Conservation (phyloP, 106 monocot genomes). For the Allium sativum region DNA sequence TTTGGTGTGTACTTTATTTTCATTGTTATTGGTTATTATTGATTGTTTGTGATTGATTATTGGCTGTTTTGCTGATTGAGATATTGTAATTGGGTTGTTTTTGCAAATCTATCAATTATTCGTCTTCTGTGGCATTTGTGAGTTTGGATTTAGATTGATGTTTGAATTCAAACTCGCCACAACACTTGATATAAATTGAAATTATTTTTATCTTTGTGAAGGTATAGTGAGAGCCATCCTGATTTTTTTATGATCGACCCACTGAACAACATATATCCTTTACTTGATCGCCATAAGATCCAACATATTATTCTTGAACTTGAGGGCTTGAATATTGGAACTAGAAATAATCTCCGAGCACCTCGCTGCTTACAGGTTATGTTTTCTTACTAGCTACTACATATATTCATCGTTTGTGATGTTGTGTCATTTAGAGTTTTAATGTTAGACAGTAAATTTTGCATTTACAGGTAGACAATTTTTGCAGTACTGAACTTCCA, state of each 20-base stretch:
- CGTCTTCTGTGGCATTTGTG: too few species aligned
- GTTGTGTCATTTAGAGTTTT: neutral
- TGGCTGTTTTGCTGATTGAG: too few species aligned
- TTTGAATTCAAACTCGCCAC: too few species aligned
- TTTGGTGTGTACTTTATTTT: too few species aligned
- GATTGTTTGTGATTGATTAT: too few species aligned
- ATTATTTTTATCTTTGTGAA: slow-evolving; percentile 15
- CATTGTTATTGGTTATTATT: too few species aligned
- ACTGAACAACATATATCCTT: slow-evolving; percentile 59
- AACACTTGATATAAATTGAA: too few species aligned
- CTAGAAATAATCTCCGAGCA: slow-evolving; percentile 44
- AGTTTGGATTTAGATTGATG: too few species aligned
- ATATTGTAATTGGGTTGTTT: too few species aligned
- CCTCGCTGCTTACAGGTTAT: slow-evolving; percentile 63
- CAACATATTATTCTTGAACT: slow-evolving; percentile 72
- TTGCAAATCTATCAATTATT: too few species aligned
- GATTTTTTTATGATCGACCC: slow-evolving; percentile 69
- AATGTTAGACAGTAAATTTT: slow-evolving; percentile 4
- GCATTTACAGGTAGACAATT: slow-evolving; percentile 58
- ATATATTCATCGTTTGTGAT: neutral
- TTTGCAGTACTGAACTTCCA: slow-evolving; percentile 27
- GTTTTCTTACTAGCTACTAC: neutral
- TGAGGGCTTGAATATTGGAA: slow-evolving; percentile 26
- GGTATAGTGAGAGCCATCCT: slow-evolving; percentile 49
- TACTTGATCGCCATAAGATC: slow-evolving; percentile 79